Percentiles rank a stretch among this genome's conserved stretches.
phyloP scores from a whole-genome alignment of 2,329 filamentous ascomycete species.

The Pestalotiopsis sp. region DNA sequence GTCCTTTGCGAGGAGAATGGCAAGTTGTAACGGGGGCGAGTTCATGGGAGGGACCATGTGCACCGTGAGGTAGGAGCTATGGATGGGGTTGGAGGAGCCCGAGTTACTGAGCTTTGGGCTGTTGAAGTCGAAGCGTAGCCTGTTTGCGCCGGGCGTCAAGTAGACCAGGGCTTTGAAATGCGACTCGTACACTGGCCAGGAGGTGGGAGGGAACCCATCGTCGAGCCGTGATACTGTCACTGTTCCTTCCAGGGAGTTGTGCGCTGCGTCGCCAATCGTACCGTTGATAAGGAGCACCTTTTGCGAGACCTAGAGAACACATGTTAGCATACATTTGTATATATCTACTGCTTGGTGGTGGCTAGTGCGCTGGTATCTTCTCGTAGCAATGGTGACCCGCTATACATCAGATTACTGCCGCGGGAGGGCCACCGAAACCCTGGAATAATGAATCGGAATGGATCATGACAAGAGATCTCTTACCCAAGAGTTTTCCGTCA shows the following conservation, averaged over 20 bases:
- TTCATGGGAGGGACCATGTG: constrained; percentile 83
- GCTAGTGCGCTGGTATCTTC: too few species aligned
- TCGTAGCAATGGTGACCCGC: too few species aligned
- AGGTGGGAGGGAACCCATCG: constrained; percentile 79
- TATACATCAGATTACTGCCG: too few species aligned
- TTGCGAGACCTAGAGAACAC: constrained; percentile 73
- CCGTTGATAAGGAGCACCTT: constrained; percentile 84
- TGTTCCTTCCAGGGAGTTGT: constrained; percentile 74
- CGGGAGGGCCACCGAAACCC: too few species aligned
- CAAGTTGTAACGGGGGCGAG: constrained; percentile 84
- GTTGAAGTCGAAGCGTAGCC: constrained; percentile 82
- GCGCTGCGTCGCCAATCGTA: constrained; percentile 73
- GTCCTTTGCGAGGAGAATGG: constrained; percentile 85
- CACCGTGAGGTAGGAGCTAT: constrained; percentile 79
- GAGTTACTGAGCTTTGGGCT: constrained; percentile 78
- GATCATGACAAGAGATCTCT: background rate
- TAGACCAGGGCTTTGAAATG: constrained; percentile 92
- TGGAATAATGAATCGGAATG: too few species aligned
- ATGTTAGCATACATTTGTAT: background rate
- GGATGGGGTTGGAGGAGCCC: constrained; percentile 67
- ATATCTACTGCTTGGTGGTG: background rate
- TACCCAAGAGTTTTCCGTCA: constrained; percentile 86
- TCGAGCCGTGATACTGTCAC: constrained; percentile 81
- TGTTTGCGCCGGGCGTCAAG: constrained; percentile 89
- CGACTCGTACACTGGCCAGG: constrained; percentile 86